phyloP scores from a whole-genome alignment of 176 grass and related monocot species.

The Musa troglodytarum region DNA sequence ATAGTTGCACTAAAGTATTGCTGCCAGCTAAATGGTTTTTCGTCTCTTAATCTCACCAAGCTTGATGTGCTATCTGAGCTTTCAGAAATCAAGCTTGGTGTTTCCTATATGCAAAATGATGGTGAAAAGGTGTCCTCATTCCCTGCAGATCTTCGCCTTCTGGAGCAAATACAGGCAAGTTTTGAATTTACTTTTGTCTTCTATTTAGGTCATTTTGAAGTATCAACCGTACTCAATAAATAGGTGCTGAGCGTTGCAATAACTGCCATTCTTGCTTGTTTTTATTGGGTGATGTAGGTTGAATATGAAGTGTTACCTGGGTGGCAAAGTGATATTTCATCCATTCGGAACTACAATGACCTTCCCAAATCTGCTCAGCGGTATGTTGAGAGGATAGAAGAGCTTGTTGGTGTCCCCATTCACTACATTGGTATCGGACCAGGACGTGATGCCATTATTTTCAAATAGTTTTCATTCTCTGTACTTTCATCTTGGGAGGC shows the following conservation, averaged over 20 bases:
- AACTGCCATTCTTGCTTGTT: too few relatives aligned
- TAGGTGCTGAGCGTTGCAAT: too few relatives aligned
- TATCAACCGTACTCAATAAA: not conserved
- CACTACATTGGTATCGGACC: constrained; percentile 87
- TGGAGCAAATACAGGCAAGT: constrained; percentile 64
- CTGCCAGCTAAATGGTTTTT: constrained; percentile 88
- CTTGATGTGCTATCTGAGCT: constrained; percentile 73
- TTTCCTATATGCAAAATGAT: constrained; percentile 35
- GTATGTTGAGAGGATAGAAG: constrained; percentile 87
- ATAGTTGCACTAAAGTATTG: constrained; percentile 70
- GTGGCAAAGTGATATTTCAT: constrained; percentile 76
- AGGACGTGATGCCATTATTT: constrained; percentile 81
- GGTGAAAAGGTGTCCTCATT: constrained; percentile 49
- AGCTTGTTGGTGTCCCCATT: constrained; percentile 68
- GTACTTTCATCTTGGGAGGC: not conserved
- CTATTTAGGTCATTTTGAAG: not conserved
- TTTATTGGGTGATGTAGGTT: constrained; percentile 32
- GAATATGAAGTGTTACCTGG: constrained; percentile 79
- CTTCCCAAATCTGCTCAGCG: constrained; percentile 56
- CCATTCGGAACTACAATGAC: constrained; percentile 46
- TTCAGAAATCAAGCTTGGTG: constrained; percentile 66
- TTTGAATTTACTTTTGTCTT: not conserved
- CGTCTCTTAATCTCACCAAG: constrained; percentile 84
- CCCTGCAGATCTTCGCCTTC: constrained; percentile 47
- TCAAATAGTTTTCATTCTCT: constrained; percentile 38